A percentile compares a stretch with the other conserved stretches of the same genome.
These are phyloP conservation scores for Raphanus raphanistrum DNA, from an alignment of 345 rosid species.

Conservation along the genomic window DNA sequence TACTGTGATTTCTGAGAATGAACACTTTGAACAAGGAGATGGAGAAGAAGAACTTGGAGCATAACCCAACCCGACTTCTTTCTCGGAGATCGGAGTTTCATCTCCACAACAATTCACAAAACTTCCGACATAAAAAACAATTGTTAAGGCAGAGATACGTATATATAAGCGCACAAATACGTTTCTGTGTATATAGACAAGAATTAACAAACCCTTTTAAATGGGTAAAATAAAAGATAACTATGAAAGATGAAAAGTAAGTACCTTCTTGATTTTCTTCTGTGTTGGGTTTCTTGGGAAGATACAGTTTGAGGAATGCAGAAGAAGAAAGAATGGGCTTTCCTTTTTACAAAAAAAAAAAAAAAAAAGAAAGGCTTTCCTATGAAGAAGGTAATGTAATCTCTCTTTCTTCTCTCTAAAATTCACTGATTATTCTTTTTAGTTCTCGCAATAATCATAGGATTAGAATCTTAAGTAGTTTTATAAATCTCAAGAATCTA, in stretches of 20 bases:
- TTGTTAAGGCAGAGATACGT: not conserved
- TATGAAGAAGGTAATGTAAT: slow-evolving; percentile 35
- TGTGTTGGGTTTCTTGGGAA: slow-evolving; percentile 33
- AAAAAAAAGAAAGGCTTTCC: slow-evolving; percentile 33
- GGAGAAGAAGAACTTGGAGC: slow-evolving; percentile 20
- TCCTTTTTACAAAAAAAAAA: too few relatives aligned
- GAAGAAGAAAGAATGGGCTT: slow-evolving; percentile 36
- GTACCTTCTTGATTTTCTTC: slow-evolving; percentile 30
- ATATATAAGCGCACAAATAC: not conserved
- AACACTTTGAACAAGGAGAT: slow-evolving; percentile 28
- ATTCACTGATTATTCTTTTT: slow-evolving; percentile 23
- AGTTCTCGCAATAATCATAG: slow-evolving; percentile 23
- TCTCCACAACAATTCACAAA: slow-evolving; percentile 24
- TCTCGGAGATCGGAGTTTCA: slow-evolving; percentile 32
- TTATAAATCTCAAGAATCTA: slow-evolving; percentile 14
- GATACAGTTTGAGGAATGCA: slow-evolving; percentile 32
- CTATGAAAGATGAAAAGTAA: not conserved
- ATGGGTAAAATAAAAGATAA: not conserved
- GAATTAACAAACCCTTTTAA: not conserved
- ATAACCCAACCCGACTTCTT: slow-evolving; percentile 18
- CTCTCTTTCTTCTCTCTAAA: slow-evolving; percentile 19
- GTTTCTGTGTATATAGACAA: slow-evolving; percentile 1
- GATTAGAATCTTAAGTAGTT: slow-evolving; percentile 33
- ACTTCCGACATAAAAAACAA: slow-evolving; percentile 18
- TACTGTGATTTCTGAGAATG: slow-evolving; percentile 35